Base-by-base conservation (phyloP, 768 basidiomycete species). In the Leucosporidium yakuticum region DNA sequence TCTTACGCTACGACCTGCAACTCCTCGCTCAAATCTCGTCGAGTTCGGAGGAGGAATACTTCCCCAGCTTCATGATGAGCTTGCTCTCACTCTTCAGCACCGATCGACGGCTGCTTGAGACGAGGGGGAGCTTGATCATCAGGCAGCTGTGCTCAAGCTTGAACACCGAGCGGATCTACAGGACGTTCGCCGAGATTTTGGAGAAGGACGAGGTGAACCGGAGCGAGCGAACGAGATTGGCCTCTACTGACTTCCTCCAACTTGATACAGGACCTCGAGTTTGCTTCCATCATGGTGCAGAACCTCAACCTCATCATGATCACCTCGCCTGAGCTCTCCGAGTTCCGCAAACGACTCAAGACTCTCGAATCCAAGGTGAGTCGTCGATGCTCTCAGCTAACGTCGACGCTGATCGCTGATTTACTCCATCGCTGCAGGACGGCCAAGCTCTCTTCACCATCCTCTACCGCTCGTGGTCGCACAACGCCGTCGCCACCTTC, bases 401-500 rank as follows among this genome's bases (percentile, higher is more conserved):
- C 12, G 15, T 11, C 4, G 36, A 23, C 20, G 8, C 15, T 12
- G 8, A 56, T 17, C 48, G 9, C 4, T 17, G 55, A 25, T 27
- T 39, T 31, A 4, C 4, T 12, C 11, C 39, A 5, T 12, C 34
- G 5, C 17, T 29, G 15, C 87, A 95, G 89, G 96, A 99, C 73
- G 94, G 95, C 4, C 96, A 98, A 80, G 90, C 90, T 21, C 78
- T 99, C 27, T 99, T 98, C 77, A 90, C 89, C 17, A 90, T 89
- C 0, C 81, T 99, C 4, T 99, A 99, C 75, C 84, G 91, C 25
- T 98, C 93, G 25, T 99, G 96, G 96, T 98, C 93, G 77, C 96
- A 99, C 74, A 97, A 97, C 76, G 90, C 95, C 2, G 94, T 98
- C 53, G 88, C 96, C 0, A 92, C 92, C 1, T 96, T 99, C 77